Base-by-base conservation (phyloP, 306 rosid genomes). In the Carpinus viminea region DNA sequence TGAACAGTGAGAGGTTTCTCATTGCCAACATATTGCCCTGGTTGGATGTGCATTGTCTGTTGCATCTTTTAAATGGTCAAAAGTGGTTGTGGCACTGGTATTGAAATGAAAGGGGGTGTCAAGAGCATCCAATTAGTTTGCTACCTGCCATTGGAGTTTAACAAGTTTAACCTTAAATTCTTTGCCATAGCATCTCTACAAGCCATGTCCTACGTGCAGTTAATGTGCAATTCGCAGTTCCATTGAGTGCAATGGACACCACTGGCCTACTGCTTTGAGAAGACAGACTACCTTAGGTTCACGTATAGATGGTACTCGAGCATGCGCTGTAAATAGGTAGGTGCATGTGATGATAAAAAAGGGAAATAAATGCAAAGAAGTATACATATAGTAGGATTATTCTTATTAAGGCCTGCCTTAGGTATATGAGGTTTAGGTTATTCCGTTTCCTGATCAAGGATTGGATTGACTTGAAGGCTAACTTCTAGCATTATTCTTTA, bases 91-190 rank as follows among this genome's bases (percentile, higher is more conserved):
- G 47, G 36, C 10, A 16, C 56, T 52, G 82, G 28, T 38, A 41
- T 9, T 21, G 71, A 69, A 48, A 13, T 59, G 61, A 51, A 53
- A 41, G 26, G 73, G 48, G 13, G 2, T 45, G 28, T 68, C 34
- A 77, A 43, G 28, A 66, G 48, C 55, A 65, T 56, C 57, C 72
- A 56, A 28, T 68, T 52, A 52, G 38, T 69, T 16, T 45, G 72
- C 10, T 46, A 46, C 41, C 79, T 26, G 72, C 20, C 57, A 9
- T 46, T 8, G 43, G 69, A 75, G 57, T 16, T 75, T 55, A 17
- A 13, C 59, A 54, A 75, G 47, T 47, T 75, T 69, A 18, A 13
- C 59, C 24, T 72, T 17, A 21, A 68, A 70, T 59, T 38, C n/a
- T 69, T 55, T 34, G 47, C 21, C 21, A 16, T 69, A n/a, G 0